Conservation (phyloP, 768 basidiomycete genomes). For the Auriscalpium orientale region DNA sequence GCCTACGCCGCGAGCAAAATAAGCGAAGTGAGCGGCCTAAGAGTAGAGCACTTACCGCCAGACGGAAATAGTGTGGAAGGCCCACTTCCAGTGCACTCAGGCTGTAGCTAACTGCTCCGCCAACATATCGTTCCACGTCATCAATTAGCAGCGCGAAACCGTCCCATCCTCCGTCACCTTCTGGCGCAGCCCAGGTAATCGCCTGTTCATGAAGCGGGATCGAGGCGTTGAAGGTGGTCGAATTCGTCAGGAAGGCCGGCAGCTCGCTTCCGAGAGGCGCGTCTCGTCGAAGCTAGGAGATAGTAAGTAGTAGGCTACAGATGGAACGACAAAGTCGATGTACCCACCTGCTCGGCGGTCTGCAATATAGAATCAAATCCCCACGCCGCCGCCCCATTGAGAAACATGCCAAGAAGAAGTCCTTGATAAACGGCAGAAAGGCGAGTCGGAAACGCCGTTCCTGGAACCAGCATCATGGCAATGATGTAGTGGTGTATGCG, state of each 20-base stretch:
- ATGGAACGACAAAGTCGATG: not conserved
- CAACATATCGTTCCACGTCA: slow-evolving; percentile 74
- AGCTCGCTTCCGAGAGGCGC: slow-evolving; percentile 62
- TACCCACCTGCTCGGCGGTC: slow-evolving; percentile 57
- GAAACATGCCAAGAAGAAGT: slow-evolving; percentile 73
- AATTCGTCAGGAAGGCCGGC: slow-evolving; percentile 67
- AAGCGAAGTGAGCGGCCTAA: not conserved
- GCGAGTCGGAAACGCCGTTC: slow-evolving; percentile 75
- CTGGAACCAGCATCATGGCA: slow-evolving; percentile 66
- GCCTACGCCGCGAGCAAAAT: slow-evolving; percentile 30
- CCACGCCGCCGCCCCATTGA: slow-evolving; percentile 74
- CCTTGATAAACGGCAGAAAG: slow-evolving; percentile 76
- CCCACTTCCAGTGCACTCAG: slow-evolving; percentile 49
- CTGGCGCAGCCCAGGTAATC: slow-evolving; percentile 27
- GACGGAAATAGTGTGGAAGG: slow-evolving; percentile 70
- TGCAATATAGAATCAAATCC: slow-evolving; percentile 77
- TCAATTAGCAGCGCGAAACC: slow-evolving; percentile 78
- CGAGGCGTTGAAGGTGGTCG: slow-evolving; percentile 54
- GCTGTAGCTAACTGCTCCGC: slow-evolving; percentile 61
- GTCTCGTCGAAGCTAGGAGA: slow-evolving; percentile 60
- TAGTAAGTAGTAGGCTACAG: not conserved
- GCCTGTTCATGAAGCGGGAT: slow-evolving; percentile 35
- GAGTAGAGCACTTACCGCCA: slow-evolving; percentile 47
- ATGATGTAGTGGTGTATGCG: slow-evolving; percentile 82
- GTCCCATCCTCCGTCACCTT: slow-evolving; percentile 45